Base-by-base conservation (phyloP, 2,329 filamentous ascomycete species). In the Phoma sp. region DNA sequence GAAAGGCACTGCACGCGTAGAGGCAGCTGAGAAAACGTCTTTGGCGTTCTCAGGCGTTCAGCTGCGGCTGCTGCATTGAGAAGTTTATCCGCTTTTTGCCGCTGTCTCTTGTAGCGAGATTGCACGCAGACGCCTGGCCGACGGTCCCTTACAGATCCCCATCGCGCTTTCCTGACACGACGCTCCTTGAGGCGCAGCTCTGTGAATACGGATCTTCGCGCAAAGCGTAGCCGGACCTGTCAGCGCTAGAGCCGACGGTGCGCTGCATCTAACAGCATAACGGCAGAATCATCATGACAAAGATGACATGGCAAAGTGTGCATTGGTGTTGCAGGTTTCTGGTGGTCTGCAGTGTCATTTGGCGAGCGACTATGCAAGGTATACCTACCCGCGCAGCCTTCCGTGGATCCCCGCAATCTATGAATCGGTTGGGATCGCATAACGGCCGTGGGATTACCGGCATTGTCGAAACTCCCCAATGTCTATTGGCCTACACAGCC, bases 1-100 rank as follows among this genome's bases (percentile, higher is more conserved):
- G 37, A 55, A 38, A 40, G 52, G 46, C 44, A 55, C 27, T 7
- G 30, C 41, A 55, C 22, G 52, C 52, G 52, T 7, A 18, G 24
- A 45, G 27, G 29, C 46, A 9, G 22, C 3, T 41, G 41, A 45
- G 40, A 29, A 37, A 25, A 23, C 46, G 4, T 38, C 22, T 33
- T 13, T 29, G 30, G 36, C 52, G 7, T 42, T 18, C 22, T 38
- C 10, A 29, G 47, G 18, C 32, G 8, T 38, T 41, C 25, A 29
- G 27, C 46, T 29, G 7, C 44, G 30, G 18, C 24, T 37, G 52
- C 52, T 41, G 10, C n/a, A 36, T 55, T 25, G 27, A 50, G 52
- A 35, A 55, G 30, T 39, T 41, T 46, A 46, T 22, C 52, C 52
- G 52, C 52, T 29, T 23, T 23, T 13, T 47, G 24, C 36, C 30